Base-by-base conservation (phyloP, 2,329 filamentous ascomycete genomes). In the Tolypocladium sp. region DNA sequence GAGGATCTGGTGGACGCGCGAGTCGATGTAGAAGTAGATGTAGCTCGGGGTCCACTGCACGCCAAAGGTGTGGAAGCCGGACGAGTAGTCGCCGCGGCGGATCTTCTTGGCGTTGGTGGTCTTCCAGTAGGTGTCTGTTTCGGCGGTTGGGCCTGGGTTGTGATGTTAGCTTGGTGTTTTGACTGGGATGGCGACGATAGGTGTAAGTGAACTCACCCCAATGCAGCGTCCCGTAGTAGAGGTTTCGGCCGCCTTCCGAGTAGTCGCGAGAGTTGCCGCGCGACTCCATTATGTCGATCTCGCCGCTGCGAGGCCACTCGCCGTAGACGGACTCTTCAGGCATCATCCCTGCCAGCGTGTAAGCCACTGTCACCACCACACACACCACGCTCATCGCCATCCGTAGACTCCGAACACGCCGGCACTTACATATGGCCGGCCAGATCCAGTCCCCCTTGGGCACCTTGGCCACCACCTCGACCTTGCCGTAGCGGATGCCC, bases 371-470 rank as follows among this genome's bases (percentile, higher is more conserved):
- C 8, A 7, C 15, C 37, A 17, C 37, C 37, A 17, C 5, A 20
- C 5, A 20, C 8, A 15, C 30, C 27, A 30, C 27, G 27, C n/a
- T 22, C 42, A 44, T 30, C 3, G 4, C 27, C 27, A n/a, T 35
- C 2, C 5, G 40, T 9, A n/a, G 17, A n/a, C 5, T 6, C 17
- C 12, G 13, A n/a, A 30, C 51, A 46, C 15, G 40, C 30, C 49
- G 46, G 25, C 30, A 58, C 62, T 61, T 58, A 64, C 73, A 75
- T 54, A 77, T 75, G 46, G 77, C 77, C 62, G 72, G 80, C 81
- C 80, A 83, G 30, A 84, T 67, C 81, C 81, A 84, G 65, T 83
- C 79, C 5, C 81, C 81, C 40, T 68, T 68, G 8, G 81, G 79
- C 63, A 83, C 66, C 60, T 79, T 78, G 22, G 81, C 81, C 4